Base-by-base conservation (phyloP, 305 asterid genomes). In the Andrographis paniculata region DNA sequence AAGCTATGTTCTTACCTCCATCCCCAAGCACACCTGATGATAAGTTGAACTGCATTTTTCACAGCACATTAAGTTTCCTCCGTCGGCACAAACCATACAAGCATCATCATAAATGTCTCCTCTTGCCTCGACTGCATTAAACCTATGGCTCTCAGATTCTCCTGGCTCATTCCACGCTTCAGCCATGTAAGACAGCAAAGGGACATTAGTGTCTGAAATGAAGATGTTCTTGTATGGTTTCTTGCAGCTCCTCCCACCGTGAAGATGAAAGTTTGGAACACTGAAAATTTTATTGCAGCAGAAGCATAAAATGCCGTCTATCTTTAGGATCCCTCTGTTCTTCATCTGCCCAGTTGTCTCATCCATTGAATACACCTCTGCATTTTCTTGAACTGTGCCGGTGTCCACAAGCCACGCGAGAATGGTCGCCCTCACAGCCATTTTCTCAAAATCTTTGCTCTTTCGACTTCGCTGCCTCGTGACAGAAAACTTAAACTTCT, bases 61-160 rank as follows among this genome's bases (percentile, higher is more conserved):
- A 48, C 83, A 77, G 22, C 79, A 74, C 52, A 71, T 67, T 55
- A 80, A 65, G 52, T 69, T 28, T 19, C 91, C 86, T 12, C 78
- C 86, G 60, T 71, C 80, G 13, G 80, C 83, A 22, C 91, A 80
- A 28, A 74, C 55, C 53, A 74, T 57, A 52, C 91, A 80, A 15
- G 69, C 78, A 58, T 74, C 82, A 35, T 80, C 91, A 14, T 66
- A 53, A 3, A 49, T 13, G 42, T 68, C 82, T 12, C 40, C 52
- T 18, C 38, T 40, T 0, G 63, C 14, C 35, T 60, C 48, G 15
- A 75, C 44, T 14, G 17, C 4, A 28, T 72, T 75, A 14, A 45
- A 59, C 49, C 18, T 33, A 19, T 48, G 64, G 18, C 14, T 14
- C 9, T 37, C 15, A 6, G 39, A 40, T 58, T 72, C 84, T 2